Base-by-base conservation (phyloP, 1,284 basidiomycete species). In the Caloboletus inedulis region DNA sequence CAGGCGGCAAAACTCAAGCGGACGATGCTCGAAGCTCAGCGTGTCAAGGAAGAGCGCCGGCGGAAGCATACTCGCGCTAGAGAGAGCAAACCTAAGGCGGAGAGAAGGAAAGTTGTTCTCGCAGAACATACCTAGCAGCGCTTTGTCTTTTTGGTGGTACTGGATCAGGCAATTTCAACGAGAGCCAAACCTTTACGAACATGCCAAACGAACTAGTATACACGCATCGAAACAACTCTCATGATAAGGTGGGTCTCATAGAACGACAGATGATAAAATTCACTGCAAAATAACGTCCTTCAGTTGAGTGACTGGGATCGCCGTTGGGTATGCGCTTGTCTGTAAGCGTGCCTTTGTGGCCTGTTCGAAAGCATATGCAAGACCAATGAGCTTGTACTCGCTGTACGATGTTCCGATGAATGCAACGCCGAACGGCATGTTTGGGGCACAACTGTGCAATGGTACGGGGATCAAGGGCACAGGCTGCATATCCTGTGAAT, bases 11-110 rank as follows among this genome's bases (percentile, higher is more conserved):
- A 88, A 68, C 85, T 98, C 74, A 95, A 98, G 73, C 80, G 84
- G 54, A 94, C 92, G 40, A 98, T 99, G 95, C 72, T 96, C 66
- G 94, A 96, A 45, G 87, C 94, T 7, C 78, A 81, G 49, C 83
- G 88, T 55, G 88, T 89, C 78, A 98, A 98, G 76, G 94, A 99
- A 68, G 96, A 98, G 70, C 83, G 94, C 62, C 78, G 95, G 61
- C 76, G 94, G 66, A 93, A 89, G 67, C 92, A 95, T 65, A 86
- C 91, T 9, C 79, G 91, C 37, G 85, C 84, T 12, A 93, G 94
- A 48, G 84, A 88, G 69, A 84, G 75, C 71, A 98, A 95, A 70
- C 95, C 96, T 7, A 94, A 90, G 68, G 85, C 94, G 34, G 95
- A 95, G 74, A 84, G 89, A 69, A 94, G 94, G 74, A 94, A 89